Base-by-base conservation (phyloP, 768 basidiomycete species). In the Brasilioporus rufonigricans region DNA sequence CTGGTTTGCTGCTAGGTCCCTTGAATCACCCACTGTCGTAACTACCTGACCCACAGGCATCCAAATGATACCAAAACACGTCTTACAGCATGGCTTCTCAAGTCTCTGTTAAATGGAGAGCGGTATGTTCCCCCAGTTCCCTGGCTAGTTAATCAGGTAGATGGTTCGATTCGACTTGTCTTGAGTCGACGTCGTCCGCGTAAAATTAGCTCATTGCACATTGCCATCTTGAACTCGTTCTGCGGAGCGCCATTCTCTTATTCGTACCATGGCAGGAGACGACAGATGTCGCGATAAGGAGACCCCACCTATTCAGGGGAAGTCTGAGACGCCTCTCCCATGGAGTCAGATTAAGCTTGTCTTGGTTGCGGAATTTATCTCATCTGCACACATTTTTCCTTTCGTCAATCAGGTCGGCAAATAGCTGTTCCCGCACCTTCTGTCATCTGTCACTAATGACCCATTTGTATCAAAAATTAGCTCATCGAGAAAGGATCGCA, bases 401-500 rank as follows among this genome's bases (percentile, higher is more conserved):
- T 86, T 83, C 61, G 81, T 86, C 60, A 83, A 83, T 58, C 79
- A 84, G 71, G 82, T 80, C 1, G 0, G 61, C 60, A 13, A 27
- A 18, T 11, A 12, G 9, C 43, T 14, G 1, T 32, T 41, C n/a
- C 29, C 4, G 10, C 35, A 38, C 14, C 19, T 24, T 4, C 9
- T 29, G 27, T 5, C 23, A 26, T 44, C 23, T 43, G 27, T 38
- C 3, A 26, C 7, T 39, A 4, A 23, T 18, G 8, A 4, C 5
- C 8, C n/a, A n/a, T n/a, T 39, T 8, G 38, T 19, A 39, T 39
- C 38, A 19, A n/a, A n/a, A 21, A 10, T 32, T 33, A 26, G 85
- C 76, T 87, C 23, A 77, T 87, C 32, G 19, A 85, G 85, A 23
- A 83, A 87, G 53, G 77, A 82, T 41, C 73, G 75, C 48, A 83